Percentiles rank a stretch among this genome's conserved stretches.
Evolutionary conservation across 306 rosid species (phyloP).

Genomic region (Lathyrus aphaca): DNA sequence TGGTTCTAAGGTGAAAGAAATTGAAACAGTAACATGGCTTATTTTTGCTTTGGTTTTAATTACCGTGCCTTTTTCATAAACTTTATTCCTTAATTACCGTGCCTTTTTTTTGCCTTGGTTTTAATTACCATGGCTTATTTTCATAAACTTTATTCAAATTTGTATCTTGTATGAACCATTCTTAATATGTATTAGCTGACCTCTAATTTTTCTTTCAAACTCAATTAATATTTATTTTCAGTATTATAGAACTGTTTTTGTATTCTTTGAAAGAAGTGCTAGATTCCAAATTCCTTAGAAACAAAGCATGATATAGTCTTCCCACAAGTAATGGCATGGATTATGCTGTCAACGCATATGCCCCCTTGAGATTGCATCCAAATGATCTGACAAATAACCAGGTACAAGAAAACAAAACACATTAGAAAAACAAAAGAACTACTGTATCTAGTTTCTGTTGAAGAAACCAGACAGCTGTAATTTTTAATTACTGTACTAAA

Average conservation of each 20-base stretch:
- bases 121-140: too few species aligned
- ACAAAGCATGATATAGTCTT: conserved; percentile 15
- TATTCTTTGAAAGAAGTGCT: too few species aligned
- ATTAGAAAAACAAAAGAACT: conserved; percentile 9
- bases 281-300: neutral
- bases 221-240: too few species aligned
- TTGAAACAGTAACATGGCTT: neutral
- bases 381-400: conserved; percentile 27
- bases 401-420: neutral
- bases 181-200: too few species aligned
- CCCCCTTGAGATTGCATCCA: conserved; percentile 25
- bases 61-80: too few species aligned
- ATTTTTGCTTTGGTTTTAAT: too few species aligned
- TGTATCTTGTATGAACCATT: too few species aligned
- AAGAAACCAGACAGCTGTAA: neutral
- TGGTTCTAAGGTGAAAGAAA: conserved; percentile 3
- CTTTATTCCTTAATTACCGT: too few species aligned
- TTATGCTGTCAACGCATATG: conserved; percentile 41
- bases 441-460: neutral
- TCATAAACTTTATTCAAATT: too few species aligned
- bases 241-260: too few species aligned
- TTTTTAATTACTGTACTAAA: neutral
- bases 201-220: too few species aligned
- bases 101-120: too few species aligned
- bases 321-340: conserved; percentile 38